Base-by-base conservation (phyloP, 768 basidiomycete species). In the Leucosporidium creatinivorum region DNA sequence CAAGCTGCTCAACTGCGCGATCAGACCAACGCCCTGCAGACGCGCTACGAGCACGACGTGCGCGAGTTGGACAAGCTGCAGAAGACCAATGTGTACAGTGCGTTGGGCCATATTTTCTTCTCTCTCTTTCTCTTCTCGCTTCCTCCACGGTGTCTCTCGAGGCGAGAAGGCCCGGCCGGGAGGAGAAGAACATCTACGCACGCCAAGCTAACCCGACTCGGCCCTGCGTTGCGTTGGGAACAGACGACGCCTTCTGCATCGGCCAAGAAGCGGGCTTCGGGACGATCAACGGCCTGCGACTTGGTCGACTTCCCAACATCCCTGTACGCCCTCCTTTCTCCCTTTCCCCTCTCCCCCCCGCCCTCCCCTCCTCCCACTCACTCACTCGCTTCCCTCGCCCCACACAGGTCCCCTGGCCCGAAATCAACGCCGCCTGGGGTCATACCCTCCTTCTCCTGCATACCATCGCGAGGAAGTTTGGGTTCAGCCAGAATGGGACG, bases 341-440 rank as follows among this genome's bases (percentile, higher is more conserved):
- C 25, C 30, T 4, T 49, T 13, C n/a, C 7, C 25, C 25, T 21
- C 7, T 28, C 12, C 15, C 28, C 1, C 56, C 33, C 23, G 8
- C 39, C 31, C 30, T 1, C 49, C 12, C n/a, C 7, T 36, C 25
- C 33, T 8, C 26, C 23, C 15, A 28, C 1, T 48, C 33, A 21
- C 7, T 33, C 50, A 15, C 18, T 19, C 12, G 21, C 47, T 3
- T 49, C 9, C 52, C 4, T 17, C 8, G 36, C 44, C 33, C 25
- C 10, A 70, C 67, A 13, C 69, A 91, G 86, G 93, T 98, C 36
- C 96, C 98, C 76, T 99, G 93, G 93, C 85, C 91, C 4, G 96
- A 99, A 79, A 93, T 98, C 77, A 98, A 98, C 76, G 96, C 96
- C 17, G 96, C 96, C 23, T 96, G 94, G 93, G 96, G 96, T 2